These are phyloP conservation scores for Termitomyces sp. DNA, from an alignment of 768 basidiomycete species.

Conservation along the genomic window DNA sequence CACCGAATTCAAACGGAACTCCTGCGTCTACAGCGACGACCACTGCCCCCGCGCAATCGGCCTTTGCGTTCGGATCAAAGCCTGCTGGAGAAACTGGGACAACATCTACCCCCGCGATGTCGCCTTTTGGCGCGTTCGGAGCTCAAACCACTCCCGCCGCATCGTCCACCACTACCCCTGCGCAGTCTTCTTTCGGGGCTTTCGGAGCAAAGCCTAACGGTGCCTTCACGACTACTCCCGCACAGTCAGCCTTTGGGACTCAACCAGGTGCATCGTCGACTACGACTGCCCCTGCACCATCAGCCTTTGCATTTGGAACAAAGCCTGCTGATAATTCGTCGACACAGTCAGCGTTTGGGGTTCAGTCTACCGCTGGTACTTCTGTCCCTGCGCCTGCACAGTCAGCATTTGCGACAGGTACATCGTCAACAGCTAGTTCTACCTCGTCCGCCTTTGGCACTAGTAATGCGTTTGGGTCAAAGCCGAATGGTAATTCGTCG, in stretches of 20 bases:
- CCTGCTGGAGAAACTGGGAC: background rate
- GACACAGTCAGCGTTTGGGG: constrained; percentile 5
- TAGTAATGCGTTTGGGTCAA: background rate
- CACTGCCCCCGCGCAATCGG: background rate
- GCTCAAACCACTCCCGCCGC: background rate
- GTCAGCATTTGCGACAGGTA: background rate
- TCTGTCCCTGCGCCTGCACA: background rate
- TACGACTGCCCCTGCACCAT: background rate
- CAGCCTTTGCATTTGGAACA: constrained; percentile 5
- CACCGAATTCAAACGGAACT: constrained; percentile 7
- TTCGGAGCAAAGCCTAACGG: background rate
- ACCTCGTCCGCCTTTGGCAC: background rate
- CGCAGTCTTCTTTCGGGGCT: background rate
- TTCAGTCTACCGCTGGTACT: constrained; percentile 4
- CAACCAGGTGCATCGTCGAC: background rate
- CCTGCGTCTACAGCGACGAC: background rate
- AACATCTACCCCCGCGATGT: background rate
- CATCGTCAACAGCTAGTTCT: background rate
- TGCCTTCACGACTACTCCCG: background rate
- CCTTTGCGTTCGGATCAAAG: constrained; percentile 6
- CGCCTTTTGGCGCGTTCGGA: background rate
- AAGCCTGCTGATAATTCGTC: constrained; percentile 5
- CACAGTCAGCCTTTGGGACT: constrained; percentile 9
- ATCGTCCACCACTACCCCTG: background rate
- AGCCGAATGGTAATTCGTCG: background rate